Base-by-base conservation (phyloP, 2,329 filamentous ascomycete species). In the Triangularia setosa region DNA sequence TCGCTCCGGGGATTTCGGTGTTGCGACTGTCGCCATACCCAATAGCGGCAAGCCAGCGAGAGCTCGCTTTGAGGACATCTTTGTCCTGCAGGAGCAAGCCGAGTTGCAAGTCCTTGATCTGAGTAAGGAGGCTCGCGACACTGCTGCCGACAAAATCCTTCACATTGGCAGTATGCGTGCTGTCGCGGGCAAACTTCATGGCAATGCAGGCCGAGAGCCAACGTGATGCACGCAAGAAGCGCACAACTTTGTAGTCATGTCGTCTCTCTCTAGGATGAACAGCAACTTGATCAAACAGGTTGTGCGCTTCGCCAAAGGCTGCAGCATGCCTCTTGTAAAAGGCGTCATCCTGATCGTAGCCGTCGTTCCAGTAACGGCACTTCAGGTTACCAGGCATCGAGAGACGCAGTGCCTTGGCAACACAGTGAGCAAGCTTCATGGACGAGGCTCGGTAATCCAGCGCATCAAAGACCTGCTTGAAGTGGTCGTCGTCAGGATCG, bases 381-480 rank as follows among this genome's bases (percentile, higher is more conserved):
- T 61, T 67, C 6, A 28, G 16, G 5, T 44, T 61, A 8, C 58
- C 63, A 21, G 67, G 68, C 16, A 60, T 14, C 18, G 65, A 61
- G 2, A 71, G 66, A 11, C 24, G 33, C 4, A 70, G 61, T 8
- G 62, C 67, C 30, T 66, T 66, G 23, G 63, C 66, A 9, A 68
- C 12, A 18, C 65, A 60, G 25, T 70, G 61, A 4, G 66, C 66
- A n/a, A 70, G 56, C 1, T 57, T 48, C 28, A 68, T 69, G 14
- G 64, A 66, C 0, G 69, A 71, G n/a, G 66, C 55, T 3, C 69
- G 68, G 18, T 63, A 70, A 61, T 71, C 69, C 9, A 71, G 57
- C 1, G 61, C 23, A 40, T 69, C 65, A 30, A 66, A 68, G 11
- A 69, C 64, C 9, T 67, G 67, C 62, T 66, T 70, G 58, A 63